phyloP scores from a whole-genome alignment of 129 eudicot genomes.

The Lactuca saligna region DNA sequence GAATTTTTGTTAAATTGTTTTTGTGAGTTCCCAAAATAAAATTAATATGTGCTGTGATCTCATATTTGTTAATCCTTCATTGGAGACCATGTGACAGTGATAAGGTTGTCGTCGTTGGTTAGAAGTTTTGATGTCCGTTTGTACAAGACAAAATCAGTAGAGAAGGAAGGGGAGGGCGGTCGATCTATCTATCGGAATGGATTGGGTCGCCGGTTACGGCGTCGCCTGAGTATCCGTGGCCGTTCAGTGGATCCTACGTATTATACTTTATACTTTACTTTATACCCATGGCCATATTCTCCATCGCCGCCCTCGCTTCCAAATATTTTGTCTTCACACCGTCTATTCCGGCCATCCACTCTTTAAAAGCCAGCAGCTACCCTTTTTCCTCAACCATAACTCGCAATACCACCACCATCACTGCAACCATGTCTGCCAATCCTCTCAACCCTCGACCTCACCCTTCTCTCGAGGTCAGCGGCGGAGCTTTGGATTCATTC shows the following conservation, averaged over 20 bases:
- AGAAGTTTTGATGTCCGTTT: background rate
- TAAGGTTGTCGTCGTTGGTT: constrained; percentile 1
- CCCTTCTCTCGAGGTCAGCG: constrained; percentile 64
- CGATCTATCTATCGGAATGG: constrained; percentile 16
- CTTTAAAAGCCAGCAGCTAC: constrained; percentile 1
- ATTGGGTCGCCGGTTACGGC: background rate
- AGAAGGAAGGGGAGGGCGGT: background rate
- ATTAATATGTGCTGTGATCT: too few relatives aligned
- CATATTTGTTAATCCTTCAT: background rate
- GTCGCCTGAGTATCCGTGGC: constrained; percentile 1
- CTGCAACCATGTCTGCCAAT: constrained; percentile 35
- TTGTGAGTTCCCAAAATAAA: too few relatives aligned
- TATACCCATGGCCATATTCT: constrained; percentile 43
- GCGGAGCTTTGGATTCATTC: constrained; percentile 56
- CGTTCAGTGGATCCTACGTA: background rate
- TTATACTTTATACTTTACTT: too few relatives aligned
- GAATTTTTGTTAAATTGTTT: too few relatives aligned
- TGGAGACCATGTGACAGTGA: background rate
- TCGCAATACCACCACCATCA: background rate
- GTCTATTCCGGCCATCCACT: constrained; percentile 10
- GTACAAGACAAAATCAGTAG: background rate
- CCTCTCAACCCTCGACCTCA: constrained; percentile 39
- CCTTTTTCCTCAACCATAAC: background rate
- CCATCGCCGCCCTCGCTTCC: constrained; percentile 30
- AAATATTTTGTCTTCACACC: constrained; percentile 14